Evolutionary conservation across 352 stramenopile species (phyloP), one percentile per base, ranked within the genome.

Genomic region (Globisporangium splendens): DNA sequence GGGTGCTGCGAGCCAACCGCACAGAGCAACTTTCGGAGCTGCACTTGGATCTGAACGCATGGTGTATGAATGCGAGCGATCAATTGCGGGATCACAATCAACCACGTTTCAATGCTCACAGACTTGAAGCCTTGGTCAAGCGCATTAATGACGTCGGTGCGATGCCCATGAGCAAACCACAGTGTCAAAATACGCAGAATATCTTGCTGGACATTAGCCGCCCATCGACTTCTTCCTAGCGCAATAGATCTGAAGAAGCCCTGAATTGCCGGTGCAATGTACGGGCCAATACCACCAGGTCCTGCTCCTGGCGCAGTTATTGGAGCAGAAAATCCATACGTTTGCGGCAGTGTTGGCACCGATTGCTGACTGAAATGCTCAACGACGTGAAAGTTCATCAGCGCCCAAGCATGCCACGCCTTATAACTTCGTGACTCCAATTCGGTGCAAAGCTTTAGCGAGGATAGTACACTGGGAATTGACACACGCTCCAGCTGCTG

Each of bases 171-270:
- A 7, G 95, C 87, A 65, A 99, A 99, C 77, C 98, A 98, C 28
- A 99, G 96, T 48, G 95, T 99, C 7, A 99, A 72, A 11, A 99
- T 79, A 56, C 98, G 98, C 35, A 99, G 63, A 62, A 99, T 96
- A 69, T 99, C 97, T 67, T 99, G 97, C 61, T 98, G 95, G 1
- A 99, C 96, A 46, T 97, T 98, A 11, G 96, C 96, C 68, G 86
- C 97, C 89, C 93, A 98, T 44, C 92, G 86, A 56, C 95, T 98
- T 24, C 91, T 94, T 10, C 97, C 97, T 22, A 99, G 75, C 52
- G 87, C 91, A 38, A 99, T 98, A 1, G 94, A 97, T 22, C 83
- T 83, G 53, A 99, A 96, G 77, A 99, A 99, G 0, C 96, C 81
- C 54, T 88, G 72, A 51, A 91, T 89, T 12, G 81, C 81, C 14